A percentile compares a stretch with the other conserved stretches of the same genome.
These are phyloP conservation scores for Coemansia sp. DNA, from an alignment of 192 early-diverging fungal species.

Conservation along the genomic window DNA sequence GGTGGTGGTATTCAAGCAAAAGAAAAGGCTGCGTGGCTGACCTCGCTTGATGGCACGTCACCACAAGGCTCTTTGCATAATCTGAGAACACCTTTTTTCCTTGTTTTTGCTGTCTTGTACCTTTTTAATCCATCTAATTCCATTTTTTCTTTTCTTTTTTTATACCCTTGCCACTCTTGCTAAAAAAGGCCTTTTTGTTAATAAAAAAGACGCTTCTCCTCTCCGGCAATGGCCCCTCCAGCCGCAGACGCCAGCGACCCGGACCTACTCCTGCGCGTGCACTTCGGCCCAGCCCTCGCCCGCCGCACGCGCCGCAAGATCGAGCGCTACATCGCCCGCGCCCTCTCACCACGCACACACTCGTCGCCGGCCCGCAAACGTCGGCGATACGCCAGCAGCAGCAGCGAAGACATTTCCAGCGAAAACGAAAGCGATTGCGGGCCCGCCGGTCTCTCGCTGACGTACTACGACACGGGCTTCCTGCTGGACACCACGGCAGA, in stretches of 20 bases:
- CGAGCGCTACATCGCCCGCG: conserved; percentile 21
- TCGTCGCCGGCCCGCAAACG: conserved; percentile 22
- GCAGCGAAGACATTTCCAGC: neutral
- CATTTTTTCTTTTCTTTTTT: neutral
- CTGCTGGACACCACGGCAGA: conserved; percentile 25
- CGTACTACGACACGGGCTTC: conserved; percentile 29
- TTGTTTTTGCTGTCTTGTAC: too few relatives aligned
- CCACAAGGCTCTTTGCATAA: too few relatives aligned
- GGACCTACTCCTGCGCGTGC: conserved; percentile 27
- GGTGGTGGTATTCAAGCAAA: too few relatives aligned
- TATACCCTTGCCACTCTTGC: neutral
- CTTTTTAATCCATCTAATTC: too few relatives aligned
- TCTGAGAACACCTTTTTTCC: neutral
- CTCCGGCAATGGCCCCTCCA: too few relatives aligned
- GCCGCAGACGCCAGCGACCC: too few relatives aligned
- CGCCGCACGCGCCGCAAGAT: conserved; percentile 16
- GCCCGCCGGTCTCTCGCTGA: neutral
- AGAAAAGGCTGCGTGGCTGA: too few relatives aligned
- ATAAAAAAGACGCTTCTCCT: neutral
- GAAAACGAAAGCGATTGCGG: neutral
- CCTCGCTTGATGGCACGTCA: too few relatives aligned
- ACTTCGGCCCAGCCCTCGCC: conserved; percentile 23
- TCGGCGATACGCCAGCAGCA: conserved; percentile 21
- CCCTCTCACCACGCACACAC: neutral
- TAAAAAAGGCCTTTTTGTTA: neutral